Evolutionary conservation across 108 stramenopile genomes (phyloP).

Genomic region (Nitzschia sp.): DNA sequence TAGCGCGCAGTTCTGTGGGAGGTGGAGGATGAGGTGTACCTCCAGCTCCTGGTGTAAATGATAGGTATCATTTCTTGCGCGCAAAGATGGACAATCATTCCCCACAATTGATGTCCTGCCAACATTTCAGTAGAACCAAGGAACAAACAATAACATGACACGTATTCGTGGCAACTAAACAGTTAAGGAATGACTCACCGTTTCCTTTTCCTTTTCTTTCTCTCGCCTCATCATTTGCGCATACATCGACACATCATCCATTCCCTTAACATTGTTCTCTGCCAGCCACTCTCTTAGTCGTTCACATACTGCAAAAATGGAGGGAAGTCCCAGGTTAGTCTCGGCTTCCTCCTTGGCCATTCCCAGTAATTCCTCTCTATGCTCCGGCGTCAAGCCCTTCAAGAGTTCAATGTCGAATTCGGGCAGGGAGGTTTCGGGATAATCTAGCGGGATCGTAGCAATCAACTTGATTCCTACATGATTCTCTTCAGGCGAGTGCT

Average conservation of each 20-base stretch:
- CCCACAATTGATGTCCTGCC: neutral
- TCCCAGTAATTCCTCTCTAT: constrained; percentile 48
- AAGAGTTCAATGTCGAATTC: constrained; percentile 65
- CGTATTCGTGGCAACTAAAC: neutral
- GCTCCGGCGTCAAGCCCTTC: constrained; percentile 70
- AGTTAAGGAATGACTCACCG: constrained; percentile 44
- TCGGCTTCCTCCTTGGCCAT: constrained; percentile 75
- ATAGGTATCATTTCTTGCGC: neutral
- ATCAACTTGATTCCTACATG: constrained; percentile 75
- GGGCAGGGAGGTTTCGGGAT: constrained; percentile 65
- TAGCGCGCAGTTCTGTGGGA: too few species aligned
- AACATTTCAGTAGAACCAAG: neutral
- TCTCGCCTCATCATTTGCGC: constrained; percentile 85
- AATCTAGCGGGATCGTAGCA: constrained; percentile 58
- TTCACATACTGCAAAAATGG: constrained; percentile 83
- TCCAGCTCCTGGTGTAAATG: neutral
- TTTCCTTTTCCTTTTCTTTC: constrained; percentile 61
- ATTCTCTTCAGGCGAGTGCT: constrained; percentile 44
- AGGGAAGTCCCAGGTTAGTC: constrained; percentile 74
- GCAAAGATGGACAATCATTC: neutral
- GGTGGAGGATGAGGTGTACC: too few species aligned
- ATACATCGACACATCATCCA: constrained; percentile 85
- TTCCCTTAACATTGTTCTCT: constrained; percentile 86
- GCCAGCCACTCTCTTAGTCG: constrained; percentile 78
- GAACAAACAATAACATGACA: neutral